Base-by-base conservation (phyloP, 768 basidiomycete species). In the Pholiota conissans region DNA sequence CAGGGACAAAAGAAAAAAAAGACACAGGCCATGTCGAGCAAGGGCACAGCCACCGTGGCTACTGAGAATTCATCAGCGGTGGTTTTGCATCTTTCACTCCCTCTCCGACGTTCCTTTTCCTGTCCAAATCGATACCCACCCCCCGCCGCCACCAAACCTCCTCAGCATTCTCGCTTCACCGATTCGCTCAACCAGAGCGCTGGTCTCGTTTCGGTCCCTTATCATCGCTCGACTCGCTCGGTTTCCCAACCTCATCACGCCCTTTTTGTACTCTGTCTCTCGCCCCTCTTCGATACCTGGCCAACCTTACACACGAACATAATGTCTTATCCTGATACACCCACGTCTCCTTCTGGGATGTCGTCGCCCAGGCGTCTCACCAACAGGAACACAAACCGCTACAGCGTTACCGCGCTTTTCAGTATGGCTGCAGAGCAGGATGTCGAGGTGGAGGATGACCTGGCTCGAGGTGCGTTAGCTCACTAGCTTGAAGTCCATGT, bases 401-500 rank as follows among this genome's bases (percentile, higher is more conserved):
- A 97, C 76, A 92, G 90, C 71, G 95, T 98, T 35, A 98, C 92
- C 49, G 93, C 93, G 26, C 80, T 98, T 64, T 98, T 96, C 71
- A 93, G 91, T 67, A 95, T 98, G 89, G 96, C 95, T 11, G 96
- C 96, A 32, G 96, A 98, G 75, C 95, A 98, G 79, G 96, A 98
- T 71, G 89, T 95, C 10, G 96, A 98, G 73, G 91, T 98, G 45
- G 95, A 97, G 71, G 96, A 98, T 72, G 96, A 98, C 72, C 77
- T 98, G 57, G 94, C 96, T 5, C 80, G 93, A 82, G 93, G 94
- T 93, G 66, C 61, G 86, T 77, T 45, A n/a, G 49, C 46, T 37
- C 37, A 48, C 28, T 42, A 24, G 27, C 26, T 54, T 53, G 57
- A 35, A 50, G 37, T 52, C 16, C 57, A 32, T 50, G 27, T 22